Evolutionary conservation across 2,329 filamentous ascomycete species (phyloP), one percentile per base, ranked within the genome.

Genomic region (Aspergillus clavatus): DNA sequence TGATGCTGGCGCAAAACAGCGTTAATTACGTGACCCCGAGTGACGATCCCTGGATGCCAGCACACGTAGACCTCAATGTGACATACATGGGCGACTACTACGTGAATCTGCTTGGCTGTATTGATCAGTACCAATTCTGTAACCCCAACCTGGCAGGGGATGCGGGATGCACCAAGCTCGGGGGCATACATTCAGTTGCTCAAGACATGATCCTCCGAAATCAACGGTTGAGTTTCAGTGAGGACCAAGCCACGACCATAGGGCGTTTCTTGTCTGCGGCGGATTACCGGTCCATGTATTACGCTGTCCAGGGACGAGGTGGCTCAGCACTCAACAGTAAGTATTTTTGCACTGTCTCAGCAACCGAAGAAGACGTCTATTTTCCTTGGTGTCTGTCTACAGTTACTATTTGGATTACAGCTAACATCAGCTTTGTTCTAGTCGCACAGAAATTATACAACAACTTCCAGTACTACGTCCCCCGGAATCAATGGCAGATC

Each of bases 61-160:
- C 65, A 3, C 54, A 60, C 5, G 29, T 33, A 8, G 26, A 28
- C 11, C 7, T 28, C 11, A 33, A 33, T 14, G 16, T 8, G 29
- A 33, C 29, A 14, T 33, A 11, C 29, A 33, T 7, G 14, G 7
- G 3, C n/a, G 16, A 14, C 10, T 10, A 16, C 7, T 33, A 14
- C n/a, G 14, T 16, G 14, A 33, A 33, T 10, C 52, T 54, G 5
- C 48, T 67, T 14, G 64, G 56, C 1, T 70, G 67, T 40, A 52
- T 54, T 14, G 61, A 66, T 31, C 65, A 67, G 45, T 58, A 62
- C 33, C 61, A 68, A 47, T 52, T 61, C 27, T 68, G 65, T 50
- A 64, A 66, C n/a, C 59, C 62, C 7, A 33, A 2, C 52, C 38
- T 12, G 44, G 47, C 4, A 16, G 45, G 48, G n/a, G 43, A 33